A percentile compares a stretch with the other conserved stretches of the same genome.
Evolutionary conservation across 257 asterid species (phyloP).

Genomic region (Verbena officinalis): DNA sequence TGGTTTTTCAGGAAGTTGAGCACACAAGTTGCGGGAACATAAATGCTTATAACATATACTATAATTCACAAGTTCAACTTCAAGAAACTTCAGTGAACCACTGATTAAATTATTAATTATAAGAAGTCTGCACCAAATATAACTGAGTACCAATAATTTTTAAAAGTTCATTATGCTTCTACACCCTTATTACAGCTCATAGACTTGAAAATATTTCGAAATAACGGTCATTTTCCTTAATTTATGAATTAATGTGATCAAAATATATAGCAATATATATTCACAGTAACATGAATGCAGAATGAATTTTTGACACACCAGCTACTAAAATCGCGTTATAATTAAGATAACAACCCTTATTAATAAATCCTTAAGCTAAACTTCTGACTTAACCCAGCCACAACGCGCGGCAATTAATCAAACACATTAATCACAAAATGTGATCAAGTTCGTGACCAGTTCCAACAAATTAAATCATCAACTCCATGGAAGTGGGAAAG

Average conservation of each 20-base stretch:
- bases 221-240: too few species aligned
- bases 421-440: too few species aligned
- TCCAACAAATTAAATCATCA: neutral
- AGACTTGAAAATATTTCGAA: neutral
- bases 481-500: neutral
- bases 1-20: slow-evolving; percentile 15
- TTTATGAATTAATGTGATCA: too few species aligned
- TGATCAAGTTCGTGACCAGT: neutral
- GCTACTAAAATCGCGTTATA: neutral
- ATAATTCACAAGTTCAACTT: slow-evolving; percentile 17
- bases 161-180: slow-evolving; percentile 14
- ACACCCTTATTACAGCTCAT: neutral
- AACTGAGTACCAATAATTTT: neutral
- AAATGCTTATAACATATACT: slow-evolving; percentile 2
- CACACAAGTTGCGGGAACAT: slow-evolving; percentile 8
- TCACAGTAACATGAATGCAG: neutral
- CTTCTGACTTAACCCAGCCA: neutral
- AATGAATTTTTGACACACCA: neutral
- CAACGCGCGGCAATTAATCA: too few species aligned
- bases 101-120: neutral
- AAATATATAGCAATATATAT: neutral
- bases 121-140: neutral
- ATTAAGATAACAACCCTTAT: neutral
- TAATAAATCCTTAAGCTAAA: neutral
- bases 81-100: slow-evolving; percentile 16